phyloP scores from a whole-genome alignment of 176 grass and related monocot genomes.

The Eremochloa ophiuroides region DNA sequence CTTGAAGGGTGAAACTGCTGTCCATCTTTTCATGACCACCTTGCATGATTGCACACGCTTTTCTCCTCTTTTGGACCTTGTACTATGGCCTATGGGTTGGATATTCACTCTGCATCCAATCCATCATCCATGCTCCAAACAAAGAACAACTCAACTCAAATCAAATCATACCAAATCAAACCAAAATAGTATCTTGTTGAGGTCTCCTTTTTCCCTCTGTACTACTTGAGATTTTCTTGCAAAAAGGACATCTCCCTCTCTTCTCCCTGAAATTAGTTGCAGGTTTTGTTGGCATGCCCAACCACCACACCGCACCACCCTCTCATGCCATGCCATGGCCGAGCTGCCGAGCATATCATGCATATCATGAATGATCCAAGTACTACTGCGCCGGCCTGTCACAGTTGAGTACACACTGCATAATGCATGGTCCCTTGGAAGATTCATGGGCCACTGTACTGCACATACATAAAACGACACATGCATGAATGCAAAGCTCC shows the following conservation, averaged over 20 bases:
- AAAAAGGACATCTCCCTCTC: background rate
- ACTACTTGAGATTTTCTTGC: background rate
- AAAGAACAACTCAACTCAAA: background rate
- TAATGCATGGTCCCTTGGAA: slow-evolving; percentile 44
- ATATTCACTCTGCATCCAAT: background rate
- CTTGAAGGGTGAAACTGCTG: slow-evolving; percentile 36
- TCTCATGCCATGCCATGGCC: slow-evolving; percentile 11
- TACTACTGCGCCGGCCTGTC: slow-evolving; percentile 6
- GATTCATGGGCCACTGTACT: slow-evolving; percentile 44
- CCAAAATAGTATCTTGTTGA: background rate
- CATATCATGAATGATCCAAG: background rate
- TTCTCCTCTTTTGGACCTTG: slow-evolving; percentile 30
- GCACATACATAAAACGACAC: background rate
- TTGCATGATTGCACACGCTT: slow-evolving; percentile 38
- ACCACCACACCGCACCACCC: slow-evolving; percentile 27
- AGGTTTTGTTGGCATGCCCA: slow-evolving; percentile 46
- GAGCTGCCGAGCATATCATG: background rate
- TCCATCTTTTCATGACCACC: slow-evolving; percentile 28
- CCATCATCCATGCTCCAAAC: background rate
- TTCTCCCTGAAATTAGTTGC: slow-evolving; percentile 24
- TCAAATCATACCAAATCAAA: background rate
- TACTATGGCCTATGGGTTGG: slow-evolving; percentile 6
- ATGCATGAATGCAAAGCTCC: slow-evolving; percentile 17
- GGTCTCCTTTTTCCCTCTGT: background rate
- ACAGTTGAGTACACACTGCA: background rate